A percentile compares a stretch with the other conserved stretches of the same genome.
Evolutionary conservation across 2,329 filamentous ascomycete species (phyloP).

Genomic region (Phyllosticta ampelicida): DNA sequence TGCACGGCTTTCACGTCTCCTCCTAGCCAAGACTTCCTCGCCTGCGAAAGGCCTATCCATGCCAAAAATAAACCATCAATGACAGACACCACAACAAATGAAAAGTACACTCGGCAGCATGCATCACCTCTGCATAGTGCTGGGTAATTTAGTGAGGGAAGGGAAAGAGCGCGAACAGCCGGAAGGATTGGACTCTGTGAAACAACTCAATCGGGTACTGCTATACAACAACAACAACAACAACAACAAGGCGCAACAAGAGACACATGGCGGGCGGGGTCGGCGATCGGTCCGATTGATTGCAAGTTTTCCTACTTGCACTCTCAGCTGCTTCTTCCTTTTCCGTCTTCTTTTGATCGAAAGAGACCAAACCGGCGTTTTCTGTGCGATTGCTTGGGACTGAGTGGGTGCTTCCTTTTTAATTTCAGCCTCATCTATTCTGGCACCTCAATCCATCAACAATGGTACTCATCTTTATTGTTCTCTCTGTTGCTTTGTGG

Average conservation of each 20-base stretch:
- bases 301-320: background rate
- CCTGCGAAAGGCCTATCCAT: background rate
- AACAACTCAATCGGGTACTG: no score
- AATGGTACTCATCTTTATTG: no score
- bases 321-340: background rate
- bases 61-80: background rate
- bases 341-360: background rate
- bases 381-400: no score
- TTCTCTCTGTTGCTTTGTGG: no score
- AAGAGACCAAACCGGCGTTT: no score
- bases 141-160: background rate
- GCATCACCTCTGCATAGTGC: background rate
- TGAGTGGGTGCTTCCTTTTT: no score
- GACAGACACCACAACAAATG: background rate
- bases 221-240: background rate
- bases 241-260: background rate
- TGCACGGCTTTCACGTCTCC: background rate
- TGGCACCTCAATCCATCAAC: no score
- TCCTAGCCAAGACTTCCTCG: background rate
- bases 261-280: background rate
- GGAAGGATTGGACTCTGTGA: background rate
- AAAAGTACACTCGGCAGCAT: background rate
- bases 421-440: no score
- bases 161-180: background rate
- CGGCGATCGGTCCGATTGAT: background rate